A percentile compares a stretch with the other conserved stretches of the same genome.
phyloP scores from a whole-genome alignment of 331 rosid genomes.

The Rhamnella rubrinervis region DNA sequence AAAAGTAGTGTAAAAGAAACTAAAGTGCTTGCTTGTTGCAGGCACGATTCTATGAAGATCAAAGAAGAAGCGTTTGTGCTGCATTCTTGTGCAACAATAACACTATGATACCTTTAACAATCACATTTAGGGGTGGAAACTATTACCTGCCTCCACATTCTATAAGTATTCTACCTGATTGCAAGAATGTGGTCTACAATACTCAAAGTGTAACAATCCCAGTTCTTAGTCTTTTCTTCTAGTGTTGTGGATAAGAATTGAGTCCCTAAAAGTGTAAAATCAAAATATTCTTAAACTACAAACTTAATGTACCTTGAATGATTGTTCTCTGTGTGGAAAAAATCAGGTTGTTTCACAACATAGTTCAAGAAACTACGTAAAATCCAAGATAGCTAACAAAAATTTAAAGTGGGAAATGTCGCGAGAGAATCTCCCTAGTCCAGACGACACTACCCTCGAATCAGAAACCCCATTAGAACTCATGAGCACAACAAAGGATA shows the following conservation, averaged over 20 bases:
- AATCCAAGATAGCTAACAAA: not conserved
- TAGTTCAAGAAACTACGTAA: not conserved
- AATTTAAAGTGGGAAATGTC: not conserved
- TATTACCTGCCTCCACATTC: slow-evolving; percentile 5
- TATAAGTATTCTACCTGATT: slow-evolving; percentile 13
- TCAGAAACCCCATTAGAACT: slow-evolving; percentile 2
- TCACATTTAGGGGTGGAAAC: not conserved
- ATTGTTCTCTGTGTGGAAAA: not conserved
- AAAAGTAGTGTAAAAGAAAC: not conserved
- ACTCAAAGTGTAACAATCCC: not conserved
- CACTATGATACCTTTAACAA: not conserved
- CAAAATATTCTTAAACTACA: not conserved
- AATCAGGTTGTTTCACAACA: not conserved
- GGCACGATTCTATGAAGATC: not conserved
- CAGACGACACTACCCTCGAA: not conserved
- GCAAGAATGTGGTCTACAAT: slow-evolving; percentile 6
- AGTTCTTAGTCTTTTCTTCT: not conserved
- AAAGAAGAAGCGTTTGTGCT: not conserved
- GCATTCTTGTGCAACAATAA: slow-evolving; percentile 15
- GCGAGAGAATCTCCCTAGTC: not conserved
- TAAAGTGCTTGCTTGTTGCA: not conserved
- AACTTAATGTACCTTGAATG: too few relatives aligned
- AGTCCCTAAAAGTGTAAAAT: not conserved
- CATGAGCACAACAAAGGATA: slow-evolving; percentile 1
- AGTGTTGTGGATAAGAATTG: not conserved